Conservation (phyloP, 139 green algal species). For the Yamagishiella unicocca region DNA sequence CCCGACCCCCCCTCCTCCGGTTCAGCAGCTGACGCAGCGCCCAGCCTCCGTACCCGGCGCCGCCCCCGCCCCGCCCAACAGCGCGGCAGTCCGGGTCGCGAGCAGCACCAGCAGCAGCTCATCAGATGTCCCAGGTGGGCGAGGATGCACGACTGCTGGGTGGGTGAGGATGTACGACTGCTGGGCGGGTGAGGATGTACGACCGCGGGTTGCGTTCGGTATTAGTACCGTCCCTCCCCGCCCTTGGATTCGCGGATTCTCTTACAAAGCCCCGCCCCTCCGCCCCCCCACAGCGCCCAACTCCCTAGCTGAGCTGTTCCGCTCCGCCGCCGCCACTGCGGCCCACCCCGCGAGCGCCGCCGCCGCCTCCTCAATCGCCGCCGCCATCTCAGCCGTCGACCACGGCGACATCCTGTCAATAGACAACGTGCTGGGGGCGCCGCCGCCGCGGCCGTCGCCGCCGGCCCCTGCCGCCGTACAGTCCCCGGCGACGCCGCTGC, state of each 20-base stretch:
- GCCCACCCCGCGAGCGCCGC: slow-evolving; percentile 33
- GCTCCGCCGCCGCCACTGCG: not conserved
- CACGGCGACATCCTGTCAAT: slow-evolving; percentile 56
- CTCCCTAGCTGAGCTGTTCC: slow-evolving; percentile 31
- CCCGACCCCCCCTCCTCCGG: too few species aligned
- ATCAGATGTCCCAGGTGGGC: slow-evolving; percentile 1
- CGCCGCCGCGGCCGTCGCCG: not conserved
- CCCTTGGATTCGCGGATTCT: too few species aligned
- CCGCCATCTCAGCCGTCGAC: slow-evolving; percentile 61
- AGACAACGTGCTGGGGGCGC: not conserved
- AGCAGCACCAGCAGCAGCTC: not conserved
- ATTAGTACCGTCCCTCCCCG: too few species aligned
- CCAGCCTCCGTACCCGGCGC: not conserved
- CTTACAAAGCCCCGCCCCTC: too few species aligned
- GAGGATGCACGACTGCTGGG: too few species aligned
- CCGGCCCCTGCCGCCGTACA: not conserved
- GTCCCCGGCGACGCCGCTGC: not conserved
- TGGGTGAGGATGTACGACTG: too few species aligned
- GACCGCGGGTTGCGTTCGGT: too few species aligned
- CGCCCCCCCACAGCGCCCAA: not conserved
- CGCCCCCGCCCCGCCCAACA: not conserved
- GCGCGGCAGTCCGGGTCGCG: not conserved
- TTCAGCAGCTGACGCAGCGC: not conserved
- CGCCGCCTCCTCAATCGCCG: slow-evolving; percentile 49
- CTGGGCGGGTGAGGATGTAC: too few species aligned